Conservation (phyloP, 2,329 filamentous ascomycete genomes). For the Beauveria pseudobassiana region DNA sequence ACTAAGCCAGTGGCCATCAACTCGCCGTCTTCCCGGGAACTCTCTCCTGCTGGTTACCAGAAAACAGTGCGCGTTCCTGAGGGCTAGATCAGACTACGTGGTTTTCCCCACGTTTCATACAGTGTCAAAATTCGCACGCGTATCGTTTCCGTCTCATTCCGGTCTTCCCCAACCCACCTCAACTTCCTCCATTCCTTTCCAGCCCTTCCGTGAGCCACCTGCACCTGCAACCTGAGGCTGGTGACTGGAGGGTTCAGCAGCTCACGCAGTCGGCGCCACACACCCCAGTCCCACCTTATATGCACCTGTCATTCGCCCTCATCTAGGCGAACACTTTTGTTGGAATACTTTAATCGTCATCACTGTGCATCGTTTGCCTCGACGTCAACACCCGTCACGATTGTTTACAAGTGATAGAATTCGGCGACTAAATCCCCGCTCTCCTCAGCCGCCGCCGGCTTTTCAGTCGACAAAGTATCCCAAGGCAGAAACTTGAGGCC, state of each 20-base stretch:
- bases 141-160: conserved; percentile 3
- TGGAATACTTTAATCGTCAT: not conserved
- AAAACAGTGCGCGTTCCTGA: not conserved
- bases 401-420: not conserved
- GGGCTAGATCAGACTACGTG: not conserved
- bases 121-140: not conserved
- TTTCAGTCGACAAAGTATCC: not conserved
- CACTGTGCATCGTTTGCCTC: not conserved
- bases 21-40: not conserved
- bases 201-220: not conserved
- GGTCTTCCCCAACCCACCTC: not conserved
- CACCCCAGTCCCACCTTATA: conserved; percentile 4
- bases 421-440: not conserved
- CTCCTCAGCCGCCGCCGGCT: not conserved
- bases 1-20: too few relatives aligned
- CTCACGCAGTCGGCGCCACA: not conserved
- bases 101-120: not conserved
- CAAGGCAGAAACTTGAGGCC: not conserved
- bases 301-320: not conserved
- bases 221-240: not conserved
- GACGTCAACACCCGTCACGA: not conserved
- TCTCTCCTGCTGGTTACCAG: not conserved
- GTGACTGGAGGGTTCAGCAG: not conserved
- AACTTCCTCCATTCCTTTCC: not conserved
- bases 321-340: not conserved